Conservation (phyloP, 2,329 filamentous ascomycete species). For the Chaetomiaceae sp. region DNA sequence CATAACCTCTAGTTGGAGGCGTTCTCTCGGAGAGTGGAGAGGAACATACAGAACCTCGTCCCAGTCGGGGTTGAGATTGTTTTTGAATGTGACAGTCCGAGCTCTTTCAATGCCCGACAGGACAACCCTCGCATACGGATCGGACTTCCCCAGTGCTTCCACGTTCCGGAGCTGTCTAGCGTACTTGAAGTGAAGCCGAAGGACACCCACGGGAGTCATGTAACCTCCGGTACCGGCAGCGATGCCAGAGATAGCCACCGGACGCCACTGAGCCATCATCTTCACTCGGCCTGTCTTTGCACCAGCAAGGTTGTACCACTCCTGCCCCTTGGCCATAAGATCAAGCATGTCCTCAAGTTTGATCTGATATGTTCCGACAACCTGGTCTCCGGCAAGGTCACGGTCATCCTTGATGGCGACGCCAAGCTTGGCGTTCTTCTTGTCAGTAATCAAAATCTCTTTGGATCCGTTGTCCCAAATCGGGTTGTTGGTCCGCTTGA, state of each 20-base stretch:
- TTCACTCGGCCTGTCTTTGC: constrained; percentile 81
- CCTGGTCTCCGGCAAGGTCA: constrained; percentile 75
- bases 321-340: constrained; percentile 84
- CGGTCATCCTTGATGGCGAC: constrained; percentile 94
- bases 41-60: constrained; percentile 95
- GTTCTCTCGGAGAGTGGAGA: constrained; percentile 78
- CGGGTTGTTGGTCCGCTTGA: constrained; percentile 96
- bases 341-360: constrained; percentile 91
- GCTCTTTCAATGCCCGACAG: constrained; percentile 87
- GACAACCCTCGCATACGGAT: constrained; percentile 85
- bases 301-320: constrained; percentile 89
- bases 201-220: constrained; percentile 87
- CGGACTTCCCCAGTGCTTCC: constrained; percentile 93
- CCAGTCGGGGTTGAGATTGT: constrained; percentile 92
- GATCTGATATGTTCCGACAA: constrained; percentile 90
- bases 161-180: constrained; percentile 83
- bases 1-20: constrained; percentile 88
- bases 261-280: constrained; percentile 91
- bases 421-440: constrained; percentile 83
- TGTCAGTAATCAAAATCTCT: constrained; percentile 91
- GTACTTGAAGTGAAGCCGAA: constrained; percentile 86
- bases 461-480: constrained; percentile 92
- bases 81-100: constrained; percentile 91
- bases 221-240: constrained; percentile 79
- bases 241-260: constrained; percentile 78